These are phyloP conservation scores for Rhypophila decipiens DNA, from an alignment of 495 filamentous ascomycete genomes.

Conservation along the genomic window DNA sequence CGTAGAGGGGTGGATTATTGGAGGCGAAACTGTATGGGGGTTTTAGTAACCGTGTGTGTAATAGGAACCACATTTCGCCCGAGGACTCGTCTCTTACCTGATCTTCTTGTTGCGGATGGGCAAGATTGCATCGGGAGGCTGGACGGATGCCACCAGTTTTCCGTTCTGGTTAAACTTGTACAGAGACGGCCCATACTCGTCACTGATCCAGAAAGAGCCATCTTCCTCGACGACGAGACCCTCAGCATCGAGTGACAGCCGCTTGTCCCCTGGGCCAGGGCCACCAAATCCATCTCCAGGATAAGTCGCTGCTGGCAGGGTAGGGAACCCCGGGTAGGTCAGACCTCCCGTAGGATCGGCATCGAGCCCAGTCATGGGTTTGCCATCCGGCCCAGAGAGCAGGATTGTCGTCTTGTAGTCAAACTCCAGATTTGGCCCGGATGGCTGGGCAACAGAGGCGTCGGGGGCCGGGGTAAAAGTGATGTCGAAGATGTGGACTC, in stretches of 20 bases:
- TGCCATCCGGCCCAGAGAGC: conserved; percentile 59
- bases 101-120: conserved; percentile 54
- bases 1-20: conserved; percentile 56
- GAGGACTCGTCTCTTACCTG: not conserved
- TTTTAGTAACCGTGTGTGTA: conserved; percentile 9
- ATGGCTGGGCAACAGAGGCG: conserved; percentile 51
- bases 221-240: conserved; percentile 61
- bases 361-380: conserved; percentile 67
- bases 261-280: conserved; percentile 46
- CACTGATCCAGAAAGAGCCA: conserved; percentile 67
- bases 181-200: conserved; percentile 75
- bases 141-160: conserved; percentile 58
- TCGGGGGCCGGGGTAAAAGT: conserved; percentile 45
- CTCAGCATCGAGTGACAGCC: conserved; percentile 62
- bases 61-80: not conserved
- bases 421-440: conserved; percentile 58
- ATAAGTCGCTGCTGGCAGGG: conserved; percentile 61
- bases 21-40: conserved; percentile 19
- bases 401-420: conserved; percentile 63
- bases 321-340: conserved; percentile 54
- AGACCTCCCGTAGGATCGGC: conserved; percentile 50
- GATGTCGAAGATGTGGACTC: conserved; percentile 66
- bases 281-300: conserved; percentile 70
- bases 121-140: conserved; percentile 60
- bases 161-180: conserved; percentile 57